Percentiles rank a stretch among this genome's conserved stretches.
Evolutionary conservation across 2,329 filamentous ascomycete genomes (phyloP).

Genomic region (Phialophora expanda): DNA sequence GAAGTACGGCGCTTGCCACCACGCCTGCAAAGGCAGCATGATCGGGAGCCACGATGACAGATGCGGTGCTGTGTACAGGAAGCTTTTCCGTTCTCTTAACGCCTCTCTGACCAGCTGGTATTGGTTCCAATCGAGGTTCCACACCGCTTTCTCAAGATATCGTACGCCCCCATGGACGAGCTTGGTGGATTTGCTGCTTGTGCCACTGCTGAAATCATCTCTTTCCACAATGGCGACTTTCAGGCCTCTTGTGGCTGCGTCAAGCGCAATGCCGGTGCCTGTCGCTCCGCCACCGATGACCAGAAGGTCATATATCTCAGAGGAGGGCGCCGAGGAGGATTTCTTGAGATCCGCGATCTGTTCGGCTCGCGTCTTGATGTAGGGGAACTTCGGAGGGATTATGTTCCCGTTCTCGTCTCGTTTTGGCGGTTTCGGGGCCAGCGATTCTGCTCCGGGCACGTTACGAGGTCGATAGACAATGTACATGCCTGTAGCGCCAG

Average conservation of each 20-base stretch:
- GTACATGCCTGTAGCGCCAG: slow-evolving; percentile 61
- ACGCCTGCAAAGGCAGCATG: slow-evolving; percentile 79
- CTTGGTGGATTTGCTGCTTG: slow-evolving; percentile 86
- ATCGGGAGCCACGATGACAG: slow-evolving; percentile 81
- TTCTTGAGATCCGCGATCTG: slow-evolving; percentile 59
- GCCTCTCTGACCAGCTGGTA: slow-evolving; percentile 78
- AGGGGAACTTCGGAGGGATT: slow-evolving; percentile 58
- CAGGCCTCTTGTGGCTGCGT: slow-evolving; percentile 77
- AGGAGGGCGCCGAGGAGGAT: slow-evolving; percentile 60
- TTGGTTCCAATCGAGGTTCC: slow-evolving; percentile 83
- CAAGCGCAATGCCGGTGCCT: slow-evolving; percentile 79
- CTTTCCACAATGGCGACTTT: slow-evolving; percentile 83
- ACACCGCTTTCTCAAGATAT: slow-evolving; percentile 84
- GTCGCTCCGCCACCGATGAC: slow-evolving; percentile 81
- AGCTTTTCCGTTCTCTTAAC: slow-evolving; percentile 79
- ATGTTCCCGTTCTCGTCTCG: slow-evolving; percentile 62
- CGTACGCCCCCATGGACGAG: slow-evolving; percentile 82
- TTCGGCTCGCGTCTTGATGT: slow-evolving; percentile 56
- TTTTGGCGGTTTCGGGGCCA: slow-evolving; percentile 60
- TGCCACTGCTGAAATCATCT: slow-evolving; percentile 81
- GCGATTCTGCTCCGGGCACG: slow-evolving; percentile 57
- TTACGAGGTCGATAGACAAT: slow-evolving; percentile 66
- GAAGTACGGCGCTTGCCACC: slow-evolving; percentile 83
- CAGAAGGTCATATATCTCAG: slow-evolving; percentile 73
- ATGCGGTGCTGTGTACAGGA: slow-evolving; percentile 80